These are phyloP conservation scores for Tulasnella calospora DNA, from an alignment of 768 basidiomycete genomes.

Conservation along the genomic window DNA sequence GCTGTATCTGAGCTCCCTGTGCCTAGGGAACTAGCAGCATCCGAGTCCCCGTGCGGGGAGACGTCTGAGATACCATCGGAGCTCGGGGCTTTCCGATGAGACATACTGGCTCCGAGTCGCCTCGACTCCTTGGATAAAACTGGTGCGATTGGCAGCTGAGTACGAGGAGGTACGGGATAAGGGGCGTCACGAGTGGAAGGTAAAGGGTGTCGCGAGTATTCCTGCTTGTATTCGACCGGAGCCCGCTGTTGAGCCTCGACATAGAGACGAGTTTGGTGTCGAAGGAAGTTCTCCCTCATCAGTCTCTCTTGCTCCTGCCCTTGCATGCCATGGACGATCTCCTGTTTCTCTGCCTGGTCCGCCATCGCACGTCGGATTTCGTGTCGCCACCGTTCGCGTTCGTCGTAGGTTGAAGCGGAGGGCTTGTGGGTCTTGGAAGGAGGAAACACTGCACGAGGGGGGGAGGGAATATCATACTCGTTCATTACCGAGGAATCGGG, in stretches of 20 bases:
- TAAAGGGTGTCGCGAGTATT: neutral
- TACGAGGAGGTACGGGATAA: neutral
- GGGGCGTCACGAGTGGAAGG: neutral
- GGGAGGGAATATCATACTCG: constrained; percentile 18
- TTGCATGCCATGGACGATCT: neutral
- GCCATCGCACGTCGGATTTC: constrained; percentile 16
- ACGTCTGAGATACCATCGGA: no score
- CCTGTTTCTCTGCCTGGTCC: constrained; percentile 4
- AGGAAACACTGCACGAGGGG: constrained; percentile 5
- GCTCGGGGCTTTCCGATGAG: neutral
- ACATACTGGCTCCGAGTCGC: neutral
- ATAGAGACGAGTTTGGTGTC: neutral
- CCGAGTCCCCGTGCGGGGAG: no score
- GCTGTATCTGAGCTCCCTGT: no score
- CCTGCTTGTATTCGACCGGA: neutral
- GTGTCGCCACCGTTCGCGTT: constrained; percentile 18
- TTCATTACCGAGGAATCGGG: constrained; percentile 15
- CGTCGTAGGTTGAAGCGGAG: constrained; percentile 1
- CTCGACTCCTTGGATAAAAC: neutral
- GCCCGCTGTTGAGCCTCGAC: neutral
- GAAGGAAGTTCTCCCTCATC: neutral
- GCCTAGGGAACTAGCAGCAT: no score
- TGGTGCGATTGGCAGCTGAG: neutral
- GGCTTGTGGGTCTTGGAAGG: constrained; percentile 3
- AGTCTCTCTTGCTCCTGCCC: constrained; percentile 9